Conservation (phyloP, 2,329 filamentous ascomycete species). For the Myriosclerotinia scirpicola region DNA sequence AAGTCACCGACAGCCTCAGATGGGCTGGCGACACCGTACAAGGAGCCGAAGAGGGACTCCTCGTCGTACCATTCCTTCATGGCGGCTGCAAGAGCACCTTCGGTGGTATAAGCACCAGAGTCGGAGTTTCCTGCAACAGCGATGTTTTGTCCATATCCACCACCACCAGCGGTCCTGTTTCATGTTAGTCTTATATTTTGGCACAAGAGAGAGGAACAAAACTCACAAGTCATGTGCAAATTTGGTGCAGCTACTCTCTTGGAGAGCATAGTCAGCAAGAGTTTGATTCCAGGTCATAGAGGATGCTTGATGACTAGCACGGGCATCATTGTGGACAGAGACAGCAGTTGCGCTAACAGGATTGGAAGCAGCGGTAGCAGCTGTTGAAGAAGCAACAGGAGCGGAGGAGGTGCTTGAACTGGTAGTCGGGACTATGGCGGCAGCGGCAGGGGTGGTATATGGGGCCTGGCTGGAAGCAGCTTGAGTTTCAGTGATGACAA, state of each 20-base stretch:
- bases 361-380: constrained; percentile 25
- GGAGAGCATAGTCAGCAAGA: constrained; percentile 63
- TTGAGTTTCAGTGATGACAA: constrained; percentile 9
- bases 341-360: constrained; percentile 26
- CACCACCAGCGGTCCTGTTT: constrained; percentile 54
- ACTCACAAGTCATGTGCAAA: constrained; percentile 77
- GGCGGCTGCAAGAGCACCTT: constrained; percentile 61
- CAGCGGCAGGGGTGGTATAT: neutral
- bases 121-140: constrained; percentile 49
- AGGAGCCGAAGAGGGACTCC: constrained; percentile 51
- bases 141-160: constrained; percentile 88
- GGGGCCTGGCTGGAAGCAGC: neutral
- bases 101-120: constrained; percentile 49
- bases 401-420: constrained; percentile 3
- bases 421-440: neutral
- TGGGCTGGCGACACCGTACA: constrained; percentile 61
- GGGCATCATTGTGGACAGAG: constrained; percentile 74
- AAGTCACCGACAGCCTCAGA: constrained; percentile 42
- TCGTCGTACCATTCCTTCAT: constrained; percentile 91
- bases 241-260: constrained; percentile 64
- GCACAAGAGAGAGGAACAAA: neutral
- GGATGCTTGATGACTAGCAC: constrained; percentile 72
- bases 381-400: constrained; percentile 1
- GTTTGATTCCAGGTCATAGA: constrained; percentile 64
- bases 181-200: constrained; percentile 40